Evolutionary conservation across 2,329 filamentous ascomycete genomes (phyloP).

Genomic region (Botrytis byssoidea): DNA sequence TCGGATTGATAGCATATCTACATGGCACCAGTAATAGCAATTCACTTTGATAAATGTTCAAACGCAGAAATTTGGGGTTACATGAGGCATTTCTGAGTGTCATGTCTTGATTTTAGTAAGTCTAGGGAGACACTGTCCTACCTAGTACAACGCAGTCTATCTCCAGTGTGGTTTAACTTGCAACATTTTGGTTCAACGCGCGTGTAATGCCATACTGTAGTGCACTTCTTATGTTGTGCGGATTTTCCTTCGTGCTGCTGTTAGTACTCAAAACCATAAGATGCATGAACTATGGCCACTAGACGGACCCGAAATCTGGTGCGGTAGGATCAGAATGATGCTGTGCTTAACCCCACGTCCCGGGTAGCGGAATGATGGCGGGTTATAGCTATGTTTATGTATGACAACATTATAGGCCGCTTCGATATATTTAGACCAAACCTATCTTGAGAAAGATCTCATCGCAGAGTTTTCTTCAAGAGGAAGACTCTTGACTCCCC

Average conservation of each 20-base stretch:
- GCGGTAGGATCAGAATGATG: conserved; percentile 9
- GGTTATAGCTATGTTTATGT: neutral
- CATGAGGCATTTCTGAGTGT: neutral
- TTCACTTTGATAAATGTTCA: neutral
- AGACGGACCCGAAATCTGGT: neutral
- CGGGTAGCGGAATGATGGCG: neutral
- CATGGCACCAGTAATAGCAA: neutral
- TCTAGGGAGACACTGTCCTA: neutral
- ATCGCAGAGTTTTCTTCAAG: neutral
- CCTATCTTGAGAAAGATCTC: neutral
- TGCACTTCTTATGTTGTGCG: neutral
- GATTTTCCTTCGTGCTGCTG: neutral
- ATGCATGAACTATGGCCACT: neutral
- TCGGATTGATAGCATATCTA: neutral
- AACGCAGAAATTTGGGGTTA: neutral
- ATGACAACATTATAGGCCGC: no score
- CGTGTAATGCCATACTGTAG: neutral
- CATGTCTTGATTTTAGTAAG: neutral
- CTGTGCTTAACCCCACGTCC: neutral
- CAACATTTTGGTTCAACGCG: neutral
- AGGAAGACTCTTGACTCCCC: neutral
- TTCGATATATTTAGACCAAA: neutral
- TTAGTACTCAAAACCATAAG: neutral
- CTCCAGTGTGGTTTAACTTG: neutral
- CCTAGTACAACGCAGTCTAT: neutral